phyloP scores from a whole-genome alignment of 768 basidiomycete genomes.

The Megacollybia marginata region DNA sequence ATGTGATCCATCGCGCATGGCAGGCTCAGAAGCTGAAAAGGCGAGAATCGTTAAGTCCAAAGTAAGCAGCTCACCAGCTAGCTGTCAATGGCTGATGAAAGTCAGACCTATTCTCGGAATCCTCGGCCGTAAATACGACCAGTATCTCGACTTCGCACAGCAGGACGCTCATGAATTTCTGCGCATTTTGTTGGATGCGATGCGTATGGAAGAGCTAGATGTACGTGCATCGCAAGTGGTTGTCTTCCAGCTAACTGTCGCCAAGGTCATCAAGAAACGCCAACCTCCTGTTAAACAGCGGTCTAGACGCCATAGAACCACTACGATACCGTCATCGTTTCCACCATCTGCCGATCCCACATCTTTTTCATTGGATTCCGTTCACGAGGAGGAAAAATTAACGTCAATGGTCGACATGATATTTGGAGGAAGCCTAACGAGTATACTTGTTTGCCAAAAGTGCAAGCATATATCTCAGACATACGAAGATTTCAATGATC shows the following conservation, averaged over 20 bases:
- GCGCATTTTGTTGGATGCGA: slow-evolving; percentile 81
- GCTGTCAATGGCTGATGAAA: neutral
- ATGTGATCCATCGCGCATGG: slow-evolving; percentile 58
- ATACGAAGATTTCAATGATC: slow-evolving; percentile 91
- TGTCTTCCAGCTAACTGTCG: neutral
- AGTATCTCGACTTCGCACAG: slow-evolving; percentile 91
- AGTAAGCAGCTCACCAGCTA: slow-evolving; percentile 34
- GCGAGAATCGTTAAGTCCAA: slow-evolving; percentile 56
- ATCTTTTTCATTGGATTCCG: slow-evolving; percentile 3
- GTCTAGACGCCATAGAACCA: slow-evolving; percentile 33
- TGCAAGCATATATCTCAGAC: slow-evolving; percentile 93
- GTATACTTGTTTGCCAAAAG: slow-evolving; percentile 87
- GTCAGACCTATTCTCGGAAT: slow-evolving; percentile 54
- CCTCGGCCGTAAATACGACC: slow-evolving; percentile 82
- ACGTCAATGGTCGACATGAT: slow-evolving; percentile 81
- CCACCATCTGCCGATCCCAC: slow-evolving; percentile 1
- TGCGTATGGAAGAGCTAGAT: slow-evolving; percentile 93
- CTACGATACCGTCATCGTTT: slow-evolving; percentile 3
- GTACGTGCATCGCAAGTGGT: slow-evolving; percentile 34
- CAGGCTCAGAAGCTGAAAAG: slow-evolving; percentile 42
- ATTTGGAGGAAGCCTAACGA: slow-evolving; percentile 84
- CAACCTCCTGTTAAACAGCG: slow-evolving; percentile 30
- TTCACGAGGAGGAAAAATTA: slow-evolving; percentile 40
- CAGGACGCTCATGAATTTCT: slow-evolving; percentile 96
- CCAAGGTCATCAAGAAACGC: slow-evolving; percentile 72